phyloP scores from a whole-genome alignment of 768 basidiomycete species.

The Agrocybe chaxingu region DNA sequence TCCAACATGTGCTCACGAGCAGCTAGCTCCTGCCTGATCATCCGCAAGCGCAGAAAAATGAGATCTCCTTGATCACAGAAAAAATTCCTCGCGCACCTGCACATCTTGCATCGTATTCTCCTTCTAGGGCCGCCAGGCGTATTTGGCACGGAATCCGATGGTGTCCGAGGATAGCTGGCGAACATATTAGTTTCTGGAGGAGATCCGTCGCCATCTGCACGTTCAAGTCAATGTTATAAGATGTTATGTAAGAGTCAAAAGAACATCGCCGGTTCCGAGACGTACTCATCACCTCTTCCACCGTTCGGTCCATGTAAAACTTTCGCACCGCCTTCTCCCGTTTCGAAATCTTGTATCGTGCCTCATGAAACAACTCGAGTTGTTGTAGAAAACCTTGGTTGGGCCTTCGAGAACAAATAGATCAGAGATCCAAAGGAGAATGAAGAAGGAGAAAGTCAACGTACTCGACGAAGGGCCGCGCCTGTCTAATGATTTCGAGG shows the following conservation, averaged over 20 bases:
- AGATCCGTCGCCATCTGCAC: constrained; percentile 71
- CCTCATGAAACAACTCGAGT: constrained; percentile 74
- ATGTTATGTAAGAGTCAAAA: constrained; percentile 15
- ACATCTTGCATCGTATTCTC: constrained; percentile 90
- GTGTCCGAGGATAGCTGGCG: constrained; percentile 66
- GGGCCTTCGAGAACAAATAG: constrained; percentile 48
- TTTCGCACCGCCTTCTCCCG: constrained; percentile 69
- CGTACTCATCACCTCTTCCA: constrained; percentile 78
- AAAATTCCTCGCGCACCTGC: constrained; percentile 47
- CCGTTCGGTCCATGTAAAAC: constrained; percentile 79
- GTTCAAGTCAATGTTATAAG: constrained; percentile 1
- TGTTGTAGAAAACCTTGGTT: constrained; percentile 81
- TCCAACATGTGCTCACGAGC: constrained; percentile 93
- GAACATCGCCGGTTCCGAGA: constrained; percentile 10
- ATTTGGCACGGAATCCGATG: constrained; percentile 55
- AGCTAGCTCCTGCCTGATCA: constrained; percentile 72
- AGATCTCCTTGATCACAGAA: neutral
- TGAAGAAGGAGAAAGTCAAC: constrained; percentile 18
- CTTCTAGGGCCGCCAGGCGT: constrained; percentile 52
- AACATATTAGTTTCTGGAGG: constrained; percentile 68
- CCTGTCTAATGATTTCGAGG: constrained; percentile 61
- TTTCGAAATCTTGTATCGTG: constrained; percentile 64
- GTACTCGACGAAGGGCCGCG: constrained; percentile 70
- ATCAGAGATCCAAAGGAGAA: neutral
- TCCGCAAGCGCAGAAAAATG: neutral